phyloP scores from a whole-genome alignment of 352 stramenopile genomes.

The Globisporangium paroecandrum region DNA sequence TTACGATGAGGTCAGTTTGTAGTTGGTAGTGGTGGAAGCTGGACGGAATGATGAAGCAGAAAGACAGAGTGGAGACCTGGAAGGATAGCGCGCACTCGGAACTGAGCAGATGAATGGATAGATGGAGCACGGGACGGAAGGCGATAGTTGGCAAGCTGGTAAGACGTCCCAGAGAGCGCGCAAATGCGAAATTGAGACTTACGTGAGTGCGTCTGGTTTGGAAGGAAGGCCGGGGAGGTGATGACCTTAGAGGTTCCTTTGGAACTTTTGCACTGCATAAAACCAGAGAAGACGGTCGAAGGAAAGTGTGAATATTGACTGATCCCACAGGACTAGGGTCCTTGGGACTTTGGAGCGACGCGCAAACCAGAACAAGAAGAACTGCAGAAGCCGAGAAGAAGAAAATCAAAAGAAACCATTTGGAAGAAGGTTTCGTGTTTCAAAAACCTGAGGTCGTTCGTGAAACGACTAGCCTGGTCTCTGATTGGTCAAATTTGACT shows the following conservation, averaged over 20 bases:
- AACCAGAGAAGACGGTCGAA: neutral
- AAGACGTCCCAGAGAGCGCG: neutral
- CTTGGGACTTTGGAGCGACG: neutral
- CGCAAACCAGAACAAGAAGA: neutral
- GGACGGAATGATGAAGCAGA: neutral
- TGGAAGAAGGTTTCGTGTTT: neutral
- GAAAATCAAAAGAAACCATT: neutral
- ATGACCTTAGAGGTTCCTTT: neutral
- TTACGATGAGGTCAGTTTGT: neutral
- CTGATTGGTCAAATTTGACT: neutral
- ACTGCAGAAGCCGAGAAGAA: neutral
- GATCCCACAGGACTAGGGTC: too few relatives aligned
- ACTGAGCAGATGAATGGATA: neutral
- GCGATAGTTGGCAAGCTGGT: neutral
- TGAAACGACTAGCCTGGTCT: slow-evolving; percentile 1
- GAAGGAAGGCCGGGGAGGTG: neutral
- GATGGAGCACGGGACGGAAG: neutral
- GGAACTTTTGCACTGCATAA: neutral
- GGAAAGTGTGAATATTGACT: too few relatives aligned
- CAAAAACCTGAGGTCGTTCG: neutral
- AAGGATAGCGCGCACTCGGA: neutral
- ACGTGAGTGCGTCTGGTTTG: neutral
- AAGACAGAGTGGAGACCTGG: slow-evolving; percentile 2
- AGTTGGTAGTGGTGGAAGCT: neutral
- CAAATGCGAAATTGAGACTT: slow-evolving; percentile 8